These are phyloP conservation scores for Gracilaria vermiculophylla DNA, from an alignment of 23 red algal genomes.

Conservation along the genomic window DNA sequence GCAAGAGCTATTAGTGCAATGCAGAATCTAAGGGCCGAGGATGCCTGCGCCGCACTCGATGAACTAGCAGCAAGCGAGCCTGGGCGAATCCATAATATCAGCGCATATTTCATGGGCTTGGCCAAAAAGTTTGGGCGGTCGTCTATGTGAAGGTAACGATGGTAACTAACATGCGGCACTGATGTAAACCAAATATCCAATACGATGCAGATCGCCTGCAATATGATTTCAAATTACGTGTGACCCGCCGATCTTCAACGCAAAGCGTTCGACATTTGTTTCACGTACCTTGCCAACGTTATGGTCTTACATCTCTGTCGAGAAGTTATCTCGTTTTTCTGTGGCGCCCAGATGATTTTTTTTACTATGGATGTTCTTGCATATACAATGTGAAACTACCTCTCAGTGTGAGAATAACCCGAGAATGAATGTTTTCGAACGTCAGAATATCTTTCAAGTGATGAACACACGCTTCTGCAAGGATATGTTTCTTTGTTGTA, in stretches of 20 bases:
- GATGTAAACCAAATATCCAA: slow-evolving; percentile 16
- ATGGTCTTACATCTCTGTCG: too few relatives aligned
- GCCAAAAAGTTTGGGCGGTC: slow-evolving; percentile 65
- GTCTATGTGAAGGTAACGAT: slow-evolving; percentile 55
- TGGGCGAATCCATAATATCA: slow-evolving; percentile 71
- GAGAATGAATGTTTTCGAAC: background rate
- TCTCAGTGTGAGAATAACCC: background rate
- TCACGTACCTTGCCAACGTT: background rate
- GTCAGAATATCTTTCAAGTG: background rate
- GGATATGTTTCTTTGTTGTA: background rate
- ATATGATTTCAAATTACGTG: background rate
- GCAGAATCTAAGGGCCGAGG: slow-evolving; percentile 44
- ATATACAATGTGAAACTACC: background rate
- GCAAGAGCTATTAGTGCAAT: slow-evolving; percentile 65
- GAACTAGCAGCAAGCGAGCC: slow-evolving; percentile 76
- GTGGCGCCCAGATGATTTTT: background rate
- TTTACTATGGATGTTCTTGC: background rate
- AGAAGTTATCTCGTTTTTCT: too few relatives aligned
- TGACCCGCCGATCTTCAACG: background rate
- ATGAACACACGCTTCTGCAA: background rate
- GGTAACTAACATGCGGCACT: slow-evolving; percentile 21
- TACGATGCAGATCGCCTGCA: background rate
- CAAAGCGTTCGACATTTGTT: background rate
- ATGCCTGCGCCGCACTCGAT: slow-evolving; percentile 67
- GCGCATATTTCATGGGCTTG: slow-evolving; percentile 82